Base-by-base conservation (phyloP, 805 yeast species). In the Monosporozyma servazzii region DNA sequence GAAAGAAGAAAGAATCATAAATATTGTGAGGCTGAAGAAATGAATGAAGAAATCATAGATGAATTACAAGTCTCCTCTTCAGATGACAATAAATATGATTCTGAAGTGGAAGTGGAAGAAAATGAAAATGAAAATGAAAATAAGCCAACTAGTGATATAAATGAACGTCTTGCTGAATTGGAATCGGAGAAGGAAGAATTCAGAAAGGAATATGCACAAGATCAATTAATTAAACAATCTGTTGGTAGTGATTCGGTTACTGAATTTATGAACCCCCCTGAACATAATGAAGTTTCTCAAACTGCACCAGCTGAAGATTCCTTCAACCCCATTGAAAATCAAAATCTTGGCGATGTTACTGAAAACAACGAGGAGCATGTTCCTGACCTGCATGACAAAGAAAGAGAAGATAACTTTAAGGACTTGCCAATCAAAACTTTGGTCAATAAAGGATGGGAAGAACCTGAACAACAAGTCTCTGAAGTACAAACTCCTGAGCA, bases 61-160 rank as follows among this genome's bases (percentile, higher is more conserved):
- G 50, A 48, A 40, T 29, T 40, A 20, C 45, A 40, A 40, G 51
- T 45, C 8, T 41, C 44, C 11, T 41, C 44, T 21, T 41, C 27
- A 10, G 41, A 45, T 13, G 20, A 20, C 3, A 30, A 23, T 6
- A 33, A 23, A 10, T 33, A 23, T 23, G 40, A 43, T 17, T 5
- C 40, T 15, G 15, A 30, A 13, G 20, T 5, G n/a, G 43, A 36
- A 13, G 13, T 11, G 8, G 3, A 41, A 29, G 40, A 42, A 13
- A 23, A 25, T 17, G 31, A 30, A 23, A 40, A 40, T 15, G 45
- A 15, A 31, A 39, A 48, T 25, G 15, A 23, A 23, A 17, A 11
- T 9, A 36, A 9, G 6, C 29, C 8, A 15, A 23, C 6, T 9
- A 18, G 29, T 8, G 45, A 36, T 27, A 47, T 39, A 9, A 47